Evolutionary conservation across 2,329 filamentous ascomycete genomes (phyloP), one percentile per base, ranked within the genome.

Genomic region (Phoma herbarum): DNA sequence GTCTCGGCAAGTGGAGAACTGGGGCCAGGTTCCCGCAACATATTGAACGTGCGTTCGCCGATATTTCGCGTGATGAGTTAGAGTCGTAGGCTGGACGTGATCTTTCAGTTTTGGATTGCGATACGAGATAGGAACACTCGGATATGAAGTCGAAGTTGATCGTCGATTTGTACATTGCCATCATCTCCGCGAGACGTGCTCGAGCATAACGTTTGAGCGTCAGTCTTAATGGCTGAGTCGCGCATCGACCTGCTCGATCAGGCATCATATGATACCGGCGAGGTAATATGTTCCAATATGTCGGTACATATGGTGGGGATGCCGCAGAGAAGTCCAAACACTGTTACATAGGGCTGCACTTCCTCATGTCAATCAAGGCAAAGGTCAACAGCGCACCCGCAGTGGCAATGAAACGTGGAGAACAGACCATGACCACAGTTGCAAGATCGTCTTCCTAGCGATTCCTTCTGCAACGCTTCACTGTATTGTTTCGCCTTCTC

Each of bases 351-450:
- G 44, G 49, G 54, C 54, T 57, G 54, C 48, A 23, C 33, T 49
- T 58, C 37, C 23, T 44, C 20, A 43, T 52, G 35, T 20, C 25
- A 26, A 44, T 45, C 10, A 11, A n/a, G 39, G 56, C 31, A 37
- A 53, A 22, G 45, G 39, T 42, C 14, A 12, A 35, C 45, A 46
- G 14, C 9, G 41, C 29, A 53, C 22, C 56, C 50, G 50, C 45
- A 53, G 50, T 59, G 56, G 56, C 50, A 50, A 59, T 59, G 50
- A 45, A 35, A 59, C 56, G 50, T 59, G 49, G 56, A 50, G 50
- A 59, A 53, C 50, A 25, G 3, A 14, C 31, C n/a, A 44, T 44
- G 16, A 39, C 43, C 49, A 49, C 50, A 44, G 44, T 49, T 45
- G 16, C 45, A 50, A 50, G 45, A 54, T 46, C 41, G 50, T n/a